A percentile compares a stretch with the other conserved stretches of the same genome.
Evolutionary conservation across 257 asterid species (phyloP).

Genomic region (Rehmannia glutinosa): DNA sequence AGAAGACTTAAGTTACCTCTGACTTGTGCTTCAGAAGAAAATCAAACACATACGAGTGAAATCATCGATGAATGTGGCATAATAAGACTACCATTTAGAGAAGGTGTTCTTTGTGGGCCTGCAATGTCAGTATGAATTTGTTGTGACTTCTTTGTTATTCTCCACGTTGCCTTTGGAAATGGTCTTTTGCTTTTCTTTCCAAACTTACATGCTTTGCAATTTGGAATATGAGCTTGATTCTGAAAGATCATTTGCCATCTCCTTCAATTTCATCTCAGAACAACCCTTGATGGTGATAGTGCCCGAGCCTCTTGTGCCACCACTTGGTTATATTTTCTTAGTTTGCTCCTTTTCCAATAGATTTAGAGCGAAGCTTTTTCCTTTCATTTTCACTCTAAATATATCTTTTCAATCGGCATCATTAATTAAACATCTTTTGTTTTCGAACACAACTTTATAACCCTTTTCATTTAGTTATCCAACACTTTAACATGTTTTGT

Average conservation of each 20-base stretch:
- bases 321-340: background rate
- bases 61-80: conserved; percentile 9
- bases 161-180: conserved; percentile 1
- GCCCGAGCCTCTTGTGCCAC: conserved; percentile 5
- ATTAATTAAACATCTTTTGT: background rate
- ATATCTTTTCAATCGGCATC: background rate
- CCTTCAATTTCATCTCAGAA: background rate
- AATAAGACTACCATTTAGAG: conserved; percentile 3
- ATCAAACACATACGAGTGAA: background rate
- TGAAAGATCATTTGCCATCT: background rate
- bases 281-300: background rate
- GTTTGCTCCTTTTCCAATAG: background rate
- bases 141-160: background rate
- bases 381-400: background rate
- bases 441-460: background rate
- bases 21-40: background rate
- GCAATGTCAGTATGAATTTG: background rate
- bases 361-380: conserved; percentile 1
- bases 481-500: background rate
- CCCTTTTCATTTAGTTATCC: too few relatives aligned
- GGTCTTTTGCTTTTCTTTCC: conserved; percentile 3
- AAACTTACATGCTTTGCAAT: conserved; percentile 6
- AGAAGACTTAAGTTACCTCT: background rate
- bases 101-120: background rate
- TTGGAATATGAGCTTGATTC: background rate